Evolutionary conservation across 2,329 filamentous ascomycete genomes (phyloP), one percentile per base, ranked within the genome.

Genomic region (Xylaria multiplex): DNA sequence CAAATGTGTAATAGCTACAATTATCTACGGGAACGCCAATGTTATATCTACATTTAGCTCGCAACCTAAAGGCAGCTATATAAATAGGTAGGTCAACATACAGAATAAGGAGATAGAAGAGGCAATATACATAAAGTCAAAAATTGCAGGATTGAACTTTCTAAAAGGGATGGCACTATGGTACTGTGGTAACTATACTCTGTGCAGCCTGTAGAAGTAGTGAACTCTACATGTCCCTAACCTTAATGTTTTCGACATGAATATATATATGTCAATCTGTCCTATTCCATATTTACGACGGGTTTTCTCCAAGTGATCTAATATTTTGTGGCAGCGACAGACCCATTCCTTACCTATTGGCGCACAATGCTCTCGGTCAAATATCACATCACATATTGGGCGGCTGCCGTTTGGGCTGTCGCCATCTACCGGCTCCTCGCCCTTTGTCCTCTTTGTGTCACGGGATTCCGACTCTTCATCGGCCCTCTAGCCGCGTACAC

Each of bases 381-480:
- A 49, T 58, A 58, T 49, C 43, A 58, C 55, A 58, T 58, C 55
- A 49, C 32, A 49, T 58, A 40, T 30, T 58, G 30, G 43, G 55
- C 43, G 30, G 30, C 13, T 58, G 55, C 55, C 37, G 32, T 13
- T 43, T 14, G 55, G 16, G 55, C 55, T n/a, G 43, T 42, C 19
- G 32, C 32, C 56, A 24, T 59, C 32, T 59, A 59, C 32, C 56
- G 32, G 22, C 19, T 49, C 22, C 19, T 59, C 19, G 43, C 56
- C 56, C 45, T 49, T 19, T 49, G 8, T 19, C 45, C 45, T 30
- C 32, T 27, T 40, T 59, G 30, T 22, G 30, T 59, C 45, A 50
- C 32, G 30, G 56, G 45, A 49, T 42, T 59, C 56, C 45, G 56
- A 59, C 32, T 49, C 19, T 14, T 32, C 30, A 40, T 59, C 45